phyloP scores from a whole-genome alignment of 768 basidiomycete species.

The Serendipita vermifera region DNA sequence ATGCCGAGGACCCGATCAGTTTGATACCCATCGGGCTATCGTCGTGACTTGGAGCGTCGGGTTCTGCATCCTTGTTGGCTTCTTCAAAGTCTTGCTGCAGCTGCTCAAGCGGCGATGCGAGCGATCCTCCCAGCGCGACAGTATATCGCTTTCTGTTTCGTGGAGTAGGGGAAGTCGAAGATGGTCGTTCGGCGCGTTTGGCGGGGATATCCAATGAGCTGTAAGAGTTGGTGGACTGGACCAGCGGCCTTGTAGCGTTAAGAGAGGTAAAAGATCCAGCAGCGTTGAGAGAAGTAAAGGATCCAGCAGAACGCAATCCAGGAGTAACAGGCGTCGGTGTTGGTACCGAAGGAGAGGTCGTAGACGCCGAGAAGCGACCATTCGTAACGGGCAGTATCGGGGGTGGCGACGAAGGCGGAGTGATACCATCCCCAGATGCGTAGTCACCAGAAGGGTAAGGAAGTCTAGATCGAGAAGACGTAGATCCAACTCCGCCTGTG shows the following conservation, averaged over 20 bases:
- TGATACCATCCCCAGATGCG: constrained; percentile 28
- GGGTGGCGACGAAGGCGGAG: constrained; percentile 11
- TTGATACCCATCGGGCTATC: constrained; percentile 1
- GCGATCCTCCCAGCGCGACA: constrained; percentile 66
- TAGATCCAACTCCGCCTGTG: constrained; percentile 10
- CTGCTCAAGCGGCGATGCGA: constrained; percentile 29
- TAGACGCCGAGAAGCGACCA: constrained; percentile 22
- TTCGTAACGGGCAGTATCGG: constrained; percentile 24
- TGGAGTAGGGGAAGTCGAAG: constrained; percentile 39
- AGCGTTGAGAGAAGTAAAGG: constrained; percentile 5
- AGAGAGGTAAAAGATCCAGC: constrained; percentile 22
- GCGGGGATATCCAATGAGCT: constrained; percentile 2
- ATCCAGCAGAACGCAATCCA: constrained; percentile 21
- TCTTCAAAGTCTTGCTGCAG: constrained; percentile 5
- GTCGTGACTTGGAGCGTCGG: constrained; percentile 3
- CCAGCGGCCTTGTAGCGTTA: constrained; percentile 4
- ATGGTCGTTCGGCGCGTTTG: constrained; percentile 7
- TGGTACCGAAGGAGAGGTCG: not conserved
- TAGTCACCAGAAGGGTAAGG: constrained; percentile 82
- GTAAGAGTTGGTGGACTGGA: constrained; percentile 10
- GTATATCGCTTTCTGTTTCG: constrained; percentile 66
- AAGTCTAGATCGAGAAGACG: constrained; percentile 39
- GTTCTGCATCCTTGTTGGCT: not conserved
- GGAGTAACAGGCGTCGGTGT: not conserved
- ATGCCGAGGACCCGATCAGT: not conserved